Evolutionary conservation across 1,284 basidiomycete genomes (phyloP).

Genomic region (Austropuccinia psidii): DNA sequence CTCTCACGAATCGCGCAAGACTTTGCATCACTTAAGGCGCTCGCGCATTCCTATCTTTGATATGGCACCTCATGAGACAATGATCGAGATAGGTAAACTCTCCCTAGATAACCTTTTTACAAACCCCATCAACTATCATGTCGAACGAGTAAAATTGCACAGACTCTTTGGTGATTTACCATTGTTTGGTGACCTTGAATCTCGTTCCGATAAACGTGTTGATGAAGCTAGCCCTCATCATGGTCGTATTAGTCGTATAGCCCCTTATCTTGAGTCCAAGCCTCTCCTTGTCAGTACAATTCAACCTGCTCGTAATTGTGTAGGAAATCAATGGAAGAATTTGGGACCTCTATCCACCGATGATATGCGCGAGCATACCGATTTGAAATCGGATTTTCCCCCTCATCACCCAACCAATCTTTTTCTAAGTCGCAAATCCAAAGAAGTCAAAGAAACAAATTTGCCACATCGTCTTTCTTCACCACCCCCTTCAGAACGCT

Average conservation of each 20-base stretch:
- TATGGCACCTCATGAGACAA: conserved; percentile 18
- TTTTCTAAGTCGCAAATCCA: conserved; percentile 23
- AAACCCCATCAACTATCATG: not conserved
- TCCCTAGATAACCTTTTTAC: conserved; percentile 7
- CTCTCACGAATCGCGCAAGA: conserved; percentile 17
- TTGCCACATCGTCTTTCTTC: not conserved
- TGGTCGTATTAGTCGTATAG: conserved; percentile 24
- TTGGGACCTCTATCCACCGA: conserved; percentile 22
- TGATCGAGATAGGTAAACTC: conserved; percentile 11
- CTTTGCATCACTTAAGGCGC: conserved; percentile 20
- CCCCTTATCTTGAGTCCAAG: conserved; percentile 22
- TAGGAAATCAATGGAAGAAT: conserved; percentile 32
- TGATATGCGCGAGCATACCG: conserved; percentile 17
- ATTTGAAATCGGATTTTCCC: conserved; percentile 9
- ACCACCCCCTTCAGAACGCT: not conserved
- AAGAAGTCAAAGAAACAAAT: conserved; percentile 16
- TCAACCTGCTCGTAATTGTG: conserved; percentile 12
- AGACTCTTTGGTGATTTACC: conserved; percentile 29
- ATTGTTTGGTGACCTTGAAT: conserved; percentile 34
- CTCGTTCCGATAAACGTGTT: conserved; percentile 25
- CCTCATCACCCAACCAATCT: conserved; percentile 1
- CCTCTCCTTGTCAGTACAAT: conserved; percentile 34
- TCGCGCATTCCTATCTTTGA: conserved; percentile 26
- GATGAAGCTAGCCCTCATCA: conserved; percentile 29
- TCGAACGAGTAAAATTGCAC: conserved; percentile 26